Conservation (phyloP, 176 grass and related monocot species). For the Pontederia paniculata region DNA sequence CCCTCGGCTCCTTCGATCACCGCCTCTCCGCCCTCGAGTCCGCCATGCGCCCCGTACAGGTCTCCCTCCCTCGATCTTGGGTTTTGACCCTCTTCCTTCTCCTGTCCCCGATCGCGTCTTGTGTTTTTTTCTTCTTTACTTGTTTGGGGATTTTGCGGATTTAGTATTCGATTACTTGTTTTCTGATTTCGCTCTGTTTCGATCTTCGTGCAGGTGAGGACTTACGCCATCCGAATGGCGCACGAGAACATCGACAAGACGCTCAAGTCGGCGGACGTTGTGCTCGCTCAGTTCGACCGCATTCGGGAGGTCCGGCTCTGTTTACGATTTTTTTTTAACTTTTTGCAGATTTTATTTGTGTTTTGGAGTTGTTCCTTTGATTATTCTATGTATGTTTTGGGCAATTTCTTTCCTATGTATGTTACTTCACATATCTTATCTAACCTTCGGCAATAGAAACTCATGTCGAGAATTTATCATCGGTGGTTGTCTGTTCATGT, state of each 20-base stretch:
- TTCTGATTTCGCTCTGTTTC: not conserved
- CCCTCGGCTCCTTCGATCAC: constrained; percentile 90
- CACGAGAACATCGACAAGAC: constrained; percentile 98
- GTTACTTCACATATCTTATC: too few relatives aligned
- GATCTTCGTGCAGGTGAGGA: constrained; percentile 32
- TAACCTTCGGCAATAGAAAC: too few relatives aligned
- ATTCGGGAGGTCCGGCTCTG: constrained; percentile 44
- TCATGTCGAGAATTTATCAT: not conserved
- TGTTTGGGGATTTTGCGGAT: too few relatives aligned
- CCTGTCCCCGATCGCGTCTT: too few relatives aligned
- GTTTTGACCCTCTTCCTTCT: constrained; percentile 5
- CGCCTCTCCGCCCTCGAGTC: constrained; percentile 78
- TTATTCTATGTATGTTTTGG: not conserved
- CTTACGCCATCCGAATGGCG: constrained; percentile 67
- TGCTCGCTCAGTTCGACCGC: constrained; percentile 78
- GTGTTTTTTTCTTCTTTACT: not conserved
- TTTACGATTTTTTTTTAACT: not conserved
- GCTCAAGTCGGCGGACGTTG: constrained; percentile 77
- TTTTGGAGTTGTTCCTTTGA: not conserved
- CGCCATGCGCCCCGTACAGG: constrained; percentile 97
- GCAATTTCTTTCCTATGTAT: too few relatives aligned
- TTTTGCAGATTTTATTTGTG: not conserved
- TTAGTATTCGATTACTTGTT: constrained; percentile 1
- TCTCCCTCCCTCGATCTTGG: constrained; percentile 4
- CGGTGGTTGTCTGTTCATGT: not conserved